A percentile compares a stretch with the other conserved stretches of the same genome.
Evolutionary conservation across 148 eudicot species (phyloP).

Genomic region (Mesembryanthemum crystallinum): DNA sequence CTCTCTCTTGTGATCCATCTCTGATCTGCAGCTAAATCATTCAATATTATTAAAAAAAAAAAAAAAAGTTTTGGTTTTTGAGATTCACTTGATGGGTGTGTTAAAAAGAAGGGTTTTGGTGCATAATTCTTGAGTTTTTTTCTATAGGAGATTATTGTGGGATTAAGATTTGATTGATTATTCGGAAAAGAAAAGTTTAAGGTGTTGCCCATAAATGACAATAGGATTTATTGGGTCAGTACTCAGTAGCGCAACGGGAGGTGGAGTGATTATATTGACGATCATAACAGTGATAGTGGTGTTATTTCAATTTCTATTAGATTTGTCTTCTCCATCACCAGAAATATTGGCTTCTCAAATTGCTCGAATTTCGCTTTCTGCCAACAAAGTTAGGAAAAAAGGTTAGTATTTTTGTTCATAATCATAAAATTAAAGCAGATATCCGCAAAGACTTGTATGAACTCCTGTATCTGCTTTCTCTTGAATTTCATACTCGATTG

Average conservation of each 20-base stretch:
- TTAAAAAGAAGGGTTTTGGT: not conserved
- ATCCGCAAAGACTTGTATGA: too few species aligned
- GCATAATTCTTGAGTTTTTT: not conserved
- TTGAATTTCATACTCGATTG: not conserved
- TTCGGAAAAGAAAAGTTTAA: not conserved
- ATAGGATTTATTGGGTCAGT: constrained; percentile 42
- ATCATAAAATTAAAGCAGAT: too few species aligned
- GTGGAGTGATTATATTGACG: constrained; percentile 35
- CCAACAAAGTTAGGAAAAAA: constrained; percentile 33
- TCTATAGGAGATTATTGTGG: not conserved
- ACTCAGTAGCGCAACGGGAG: constrained; percentile 14
- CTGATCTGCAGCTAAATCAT: not conserved
- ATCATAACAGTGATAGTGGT: not conserved
- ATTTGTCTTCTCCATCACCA: constrained; percentile 28
- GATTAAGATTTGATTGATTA: not conserved
- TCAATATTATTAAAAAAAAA: too few species aligned
- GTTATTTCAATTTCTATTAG: constrained; percentile 12
- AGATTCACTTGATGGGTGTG: not conserved
- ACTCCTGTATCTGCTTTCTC: not conserved
- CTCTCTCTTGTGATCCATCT: constrained; percentile 1
- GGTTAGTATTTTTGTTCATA: not conserved
- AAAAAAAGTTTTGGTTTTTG: too few species aligned
- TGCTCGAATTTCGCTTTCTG: constrained; percentile 23
- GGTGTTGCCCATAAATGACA: constrained; percentile 65
- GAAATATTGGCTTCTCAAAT: constrained; percentile 18